Evolutionary conservation across 2,329 filamentous ascomycete species (phyloP).

Genomic region (Fonsecaea pedrosoi): DNA sequence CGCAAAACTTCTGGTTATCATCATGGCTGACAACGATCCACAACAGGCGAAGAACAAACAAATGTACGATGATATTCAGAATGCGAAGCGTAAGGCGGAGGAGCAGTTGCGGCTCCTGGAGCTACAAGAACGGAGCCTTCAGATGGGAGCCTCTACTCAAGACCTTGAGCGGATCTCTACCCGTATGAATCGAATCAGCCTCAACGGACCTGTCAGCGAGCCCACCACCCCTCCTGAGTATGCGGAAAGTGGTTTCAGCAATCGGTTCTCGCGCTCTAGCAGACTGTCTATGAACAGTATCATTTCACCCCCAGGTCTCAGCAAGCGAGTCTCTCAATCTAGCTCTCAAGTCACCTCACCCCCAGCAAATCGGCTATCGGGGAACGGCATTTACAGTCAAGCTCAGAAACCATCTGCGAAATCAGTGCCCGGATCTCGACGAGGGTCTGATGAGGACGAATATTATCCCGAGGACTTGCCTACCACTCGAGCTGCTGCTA

Average conservation of each 20-base stretch:
- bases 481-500: conserved; percentile 74
- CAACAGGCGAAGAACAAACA: conserved; percentile 85
- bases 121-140: conserved; percentile 55
- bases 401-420: conserved; percentile 73
- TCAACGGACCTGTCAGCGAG: conserved; percentile 79
- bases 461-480: conserved; percentile 67
- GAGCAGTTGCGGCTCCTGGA: conserved; percentile 90
- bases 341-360: conserved; percentile 83
- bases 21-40: conserved; percentile 56
- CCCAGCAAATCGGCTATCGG: conserved; percentile 67
- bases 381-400: conserved; percentile 42
- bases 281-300: conserved; percentile 89
- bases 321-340: conserved; percentile 75
- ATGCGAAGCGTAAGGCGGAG: conserved; percentile 88
- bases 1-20: conserved; percentile 1
- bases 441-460: conserved; percentile 90
- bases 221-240: conserved; percentile 96
- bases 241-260: conserved; percentile 78
- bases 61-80: conserved; percentile 88
- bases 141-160: conserved; percentile 76
- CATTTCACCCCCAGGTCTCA: conserved; percentile 77
- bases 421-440: conserved; percentile 83
- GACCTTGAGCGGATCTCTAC: conserved; percentile 86
- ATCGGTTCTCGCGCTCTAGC: conserved; percentile 81
- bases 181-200: conserved; percentile 49